These are phyloP conservation scores for Gonium pectorale DNA, from an alignment of 139 green algal genomes.

Conservation along the genomic window DNA sequence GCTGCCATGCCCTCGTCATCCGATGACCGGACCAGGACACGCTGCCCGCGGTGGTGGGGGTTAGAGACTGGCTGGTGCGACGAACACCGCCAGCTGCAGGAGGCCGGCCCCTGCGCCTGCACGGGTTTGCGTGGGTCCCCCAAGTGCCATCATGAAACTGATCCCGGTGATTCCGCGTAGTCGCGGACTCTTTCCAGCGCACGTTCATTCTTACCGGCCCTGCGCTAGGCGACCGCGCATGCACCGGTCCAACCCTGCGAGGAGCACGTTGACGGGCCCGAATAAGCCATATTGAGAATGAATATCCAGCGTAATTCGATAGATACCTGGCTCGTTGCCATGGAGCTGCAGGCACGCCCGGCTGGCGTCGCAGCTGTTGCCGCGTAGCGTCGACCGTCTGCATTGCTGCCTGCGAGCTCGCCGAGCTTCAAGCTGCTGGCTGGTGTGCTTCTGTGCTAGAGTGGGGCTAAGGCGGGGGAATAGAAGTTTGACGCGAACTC, in stretches of 20 bases:
- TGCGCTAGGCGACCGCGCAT: background rate
- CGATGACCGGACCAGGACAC: background rate
- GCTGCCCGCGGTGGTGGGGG: background rate
- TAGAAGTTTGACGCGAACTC: no score
- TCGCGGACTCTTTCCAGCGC: background rate
- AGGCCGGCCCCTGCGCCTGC: background rate
- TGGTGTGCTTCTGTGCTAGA: no score
- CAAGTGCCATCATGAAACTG: background rate
- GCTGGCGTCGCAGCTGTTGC: background rate
- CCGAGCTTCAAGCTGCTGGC: no score
- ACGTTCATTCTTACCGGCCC: background rate
- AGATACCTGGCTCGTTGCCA: conserved; percentile 13
- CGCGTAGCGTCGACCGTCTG: no score
- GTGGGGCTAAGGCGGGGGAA: no score
- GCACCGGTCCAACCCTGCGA: conserved; percentile 5
- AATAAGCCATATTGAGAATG: no score
- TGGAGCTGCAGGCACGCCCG: background rate
- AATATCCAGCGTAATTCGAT: background rate
- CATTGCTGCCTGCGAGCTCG: no score
- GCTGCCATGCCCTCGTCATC: conserved; percentile 14
- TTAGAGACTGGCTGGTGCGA: background rate
- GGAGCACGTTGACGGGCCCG: background rate
- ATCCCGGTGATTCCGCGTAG: background rate
- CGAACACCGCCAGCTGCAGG: conserved; percentile 11
- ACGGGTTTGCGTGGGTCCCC: background rate